Evolutionary conservation across 345 rosid genomes (phyloP).

Genomic region (Heritiera fomes): DNA sequence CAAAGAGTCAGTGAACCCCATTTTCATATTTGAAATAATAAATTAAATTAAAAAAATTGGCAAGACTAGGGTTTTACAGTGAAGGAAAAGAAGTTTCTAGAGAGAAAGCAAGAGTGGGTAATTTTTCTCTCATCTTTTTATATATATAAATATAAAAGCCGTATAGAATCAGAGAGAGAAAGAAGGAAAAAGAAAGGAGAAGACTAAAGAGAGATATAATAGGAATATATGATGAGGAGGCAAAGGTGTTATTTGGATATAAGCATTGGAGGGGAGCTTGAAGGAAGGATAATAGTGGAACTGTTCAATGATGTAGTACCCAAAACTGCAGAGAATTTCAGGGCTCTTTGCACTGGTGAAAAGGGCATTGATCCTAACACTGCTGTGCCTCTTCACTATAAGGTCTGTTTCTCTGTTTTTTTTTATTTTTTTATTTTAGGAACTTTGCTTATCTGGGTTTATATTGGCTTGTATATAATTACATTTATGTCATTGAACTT

Average conservation of each 20-base stretch:
- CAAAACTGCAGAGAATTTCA: conserved; percentile 82
- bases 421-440: background rate
- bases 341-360: conserved; percentile 93
- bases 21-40: conserved; percentile 3
- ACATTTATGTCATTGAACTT: conserved; percentile 10
- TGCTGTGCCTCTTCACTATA: conserved; percentile 27
- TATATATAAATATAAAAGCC: background rate
- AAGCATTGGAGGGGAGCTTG: conserved; percentile 78
- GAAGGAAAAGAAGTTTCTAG: conserved; percentile 12
- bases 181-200: background rate
- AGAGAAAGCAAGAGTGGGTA: conserved; percentile 14
- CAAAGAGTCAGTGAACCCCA: background rate
- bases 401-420: conserved; percentile 37
- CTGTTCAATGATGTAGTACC: background rate
- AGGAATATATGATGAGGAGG: conserved; percentile 48
- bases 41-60: background rate
- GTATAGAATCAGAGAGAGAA: background rate
- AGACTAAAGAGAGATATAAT: conserved; percentile 12
- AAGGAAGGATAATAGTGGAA: background rate
- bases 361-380: conserved; percentile 84
- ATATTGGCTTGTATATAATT: conserved; percentile 19
- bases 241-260: conserved; percentile 81
- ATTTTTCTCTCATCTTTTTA: background rate
- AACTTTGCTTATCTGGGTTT: conserved; percentile 12
- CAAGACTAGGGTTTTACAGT: conserved; percentile 24